A percentile compares a stretch with the other conserved stretches of the same genome.
Conservation (phyloP, 495 filamentous ascomycete genomes). For the Rhypophila decipiens region DNA sequence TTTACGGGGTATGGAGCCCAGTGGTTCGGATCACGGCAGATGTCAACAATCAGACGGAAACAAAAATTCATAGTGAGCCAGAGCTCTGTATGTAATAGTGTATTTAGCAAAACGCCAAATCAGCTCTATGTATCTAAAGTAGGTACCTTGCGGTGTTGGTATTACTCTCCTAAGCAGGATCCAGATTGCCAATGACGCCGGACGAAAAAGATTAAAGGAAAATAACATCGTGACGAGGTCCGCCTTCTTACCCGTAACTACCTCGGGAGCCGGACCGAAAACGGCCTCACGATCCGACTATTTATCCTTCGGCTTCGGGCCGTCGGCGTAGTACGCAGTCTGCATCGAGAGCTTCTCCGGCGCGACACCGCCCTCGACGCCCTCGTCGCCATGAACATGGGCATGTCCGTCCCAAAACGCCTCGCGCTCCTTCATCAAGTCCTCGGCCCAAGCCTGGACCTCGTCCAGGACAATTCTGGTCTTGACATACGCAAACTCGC, state of each 20-base stretch:
- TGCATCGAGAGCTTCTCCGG: constrained; percentile 28
- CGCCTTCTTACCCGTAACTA: no score
- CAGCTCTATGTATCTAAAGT: not conserved
- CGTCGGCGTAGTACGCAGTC: constrained; percentile 36
- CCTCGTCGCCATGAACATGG: constrained; percentile 36
- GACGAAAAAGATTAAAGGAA: no score
- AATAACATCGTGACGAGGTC: no score
- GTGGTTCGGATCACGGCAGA: no score
- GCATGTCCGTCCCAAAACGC: constrained; percentile 56
- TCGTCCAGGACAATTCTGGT: constrained; percentile 66
- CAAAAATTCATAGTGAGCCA: no score
- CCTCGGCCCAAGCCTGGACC: constrained; percentile 69
- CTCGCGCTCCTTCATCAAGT: constrained; percentile 69
- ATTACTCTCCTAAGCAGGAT: not conserved
- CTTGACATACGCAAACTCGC: constrained; percentile 77
- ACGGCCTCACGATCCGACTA: not conserved
- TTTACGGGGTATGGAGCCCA: no score
- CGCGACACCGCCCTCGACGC: constrained; percentile 32
- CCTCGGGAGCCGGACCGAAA: no score
- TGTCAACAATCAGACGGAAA: no score
- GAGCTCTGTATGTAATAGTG: no score
- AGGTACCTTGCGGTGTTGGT: not conserved
- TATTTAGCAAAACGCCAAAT: not conserved
- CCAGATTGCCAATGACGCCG: no score
- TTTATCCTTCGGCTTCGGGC: constrained; percentile 13